Conservation (phyloP, 2,329 filamentous ascomycete species). For the Aquanectria penicillioides region DNA sequence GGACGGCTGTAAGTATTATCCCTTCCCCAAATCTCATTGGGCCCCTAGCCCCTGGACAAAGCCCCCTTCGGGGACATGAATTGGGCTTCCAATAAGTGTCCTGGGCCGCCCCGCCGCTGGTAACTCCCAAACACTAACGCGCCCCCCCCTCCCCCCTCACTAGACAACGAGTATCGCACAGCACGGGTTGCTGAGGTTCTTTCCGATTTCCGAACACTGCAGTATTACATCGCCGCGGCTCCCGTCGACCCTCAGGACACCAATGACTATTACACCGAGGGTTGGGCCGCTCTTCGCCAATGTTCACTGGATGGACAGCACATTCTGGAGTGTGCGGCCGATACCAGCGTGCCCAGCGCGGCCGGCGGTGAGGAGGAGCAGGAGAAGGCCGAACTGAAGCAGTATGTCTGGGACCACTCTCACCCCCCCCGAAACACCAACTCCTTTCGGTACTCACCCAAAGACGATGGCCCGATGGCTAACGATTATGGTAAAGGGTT, state of each 20-base stretch:
- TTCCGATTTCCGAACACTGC: constrained; percentile 68
- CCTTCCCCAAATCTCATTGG: constrained; percentile 16
- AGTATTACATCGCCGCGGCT: constrained; percentile 69
- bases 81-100: constrained; percentile 9
- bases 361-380: constrained; percentile 68
- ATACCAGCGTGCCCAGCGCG: constrained; percentile 65
- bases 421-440: too few species aligned
- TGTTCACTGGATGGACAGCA: constrained; percentile 71
- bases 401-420: constrained; percentile 54
- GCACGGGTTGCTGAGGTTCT: constrained; percentile 70
- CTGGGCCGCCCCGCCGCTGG: constrained; percentile 12
- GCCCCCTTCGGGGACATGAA: constrained; percentile 7
- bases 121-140: constrained; percentile 33
- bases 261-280: constrained; percentile 71
- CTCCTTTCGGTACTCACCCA: too few species aligned
- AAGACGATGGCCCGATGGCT: background rate
- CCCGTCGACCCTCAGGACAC: constrained; percentile 64
- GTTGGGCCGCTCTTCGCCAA: constrained; percentile 70
- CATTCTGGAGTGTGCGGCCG: constrained; percentile 72
- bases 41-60: constrained; percentile 1
- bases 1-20: constrained; percentile 41
- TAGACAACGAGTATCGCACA: constrained; percentile 70
- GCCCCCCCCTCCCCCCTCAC: constrained; percentile 10
- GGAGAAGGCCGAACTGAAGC: constrained; percentile 69
- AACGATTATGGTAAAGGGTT: constrained; percentile 52